Evolutionary conservation across 2,329 filamentous ascomycete species (phyloP).

Genomic region (Rutstroemia sp.): DNA sequence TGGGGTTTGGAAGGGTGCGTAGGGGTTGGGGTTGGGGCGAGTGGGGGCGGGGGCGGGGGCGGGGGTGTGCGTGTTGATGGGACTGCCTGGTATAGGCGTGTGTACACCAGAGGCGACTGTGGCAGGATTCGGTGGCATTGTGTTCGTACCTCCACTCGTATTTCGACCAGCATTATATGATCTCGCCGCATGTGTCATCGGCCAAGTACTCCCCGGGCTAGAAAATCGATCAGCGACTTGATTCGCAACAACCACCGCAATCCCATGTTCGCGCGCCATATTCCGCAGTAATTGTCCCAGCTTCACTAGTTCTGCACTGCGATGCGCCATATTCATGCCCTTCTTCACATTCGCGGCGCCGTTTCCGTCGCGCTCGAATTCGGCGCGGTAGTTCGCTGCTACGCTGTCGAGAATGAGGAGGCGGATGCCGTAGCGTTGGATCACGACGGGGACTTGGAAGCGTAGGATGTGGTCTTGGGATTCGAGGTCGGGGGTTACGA

Average conservation of each 20-base stretch:
- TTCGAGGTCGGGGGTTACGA: slow-evolving; percentile 82
- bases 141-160: neutral
- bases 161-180: neutral
- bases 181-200: slow-evolving; percentile 1
- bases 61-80: neutral
- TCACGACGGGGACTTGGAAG: slow-evolving; percentile 84
- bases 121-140: slow-evolving; percentile 22
- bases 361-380: slow-evolving; percentile 59
- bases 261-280: slow-evolving; percentile 63
- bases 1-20: slow-evolving; percentile 26
- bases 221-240: slow-evolving; percentile 86
- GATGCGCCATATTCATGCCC: slow-evolving; percentile 59
- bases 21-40: neutral
- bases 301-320: slow-evolving; percentile 69
- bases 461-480: slow-evolving; percentile 90
- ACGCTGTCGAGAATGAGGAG: slow-evolving; percentile 86
- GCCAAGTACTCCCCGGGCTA: slow-evolving; percentile 9
- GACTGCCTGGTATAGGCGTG: neutral
- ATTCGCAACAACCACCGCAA: slow-evolving; percentile 88
- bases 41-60: too few species aligned
- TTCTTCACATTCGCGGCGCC: slow-evolving; percentile 33
- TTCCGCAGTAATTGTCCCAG: slow-evolving; percentile 69
- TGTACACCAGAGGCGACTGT: slow-evolving; percentile 17
- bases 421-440: slow-evolving; percentile 68
- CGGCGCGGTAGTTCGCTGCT: slow-evolving; percentile 90